These are phyloP conservation scores for Xylaria hypoxylon DNA, from an alignment of 2,329 filamentous ascomycete species.

Conservation along the genomic window DNA sequence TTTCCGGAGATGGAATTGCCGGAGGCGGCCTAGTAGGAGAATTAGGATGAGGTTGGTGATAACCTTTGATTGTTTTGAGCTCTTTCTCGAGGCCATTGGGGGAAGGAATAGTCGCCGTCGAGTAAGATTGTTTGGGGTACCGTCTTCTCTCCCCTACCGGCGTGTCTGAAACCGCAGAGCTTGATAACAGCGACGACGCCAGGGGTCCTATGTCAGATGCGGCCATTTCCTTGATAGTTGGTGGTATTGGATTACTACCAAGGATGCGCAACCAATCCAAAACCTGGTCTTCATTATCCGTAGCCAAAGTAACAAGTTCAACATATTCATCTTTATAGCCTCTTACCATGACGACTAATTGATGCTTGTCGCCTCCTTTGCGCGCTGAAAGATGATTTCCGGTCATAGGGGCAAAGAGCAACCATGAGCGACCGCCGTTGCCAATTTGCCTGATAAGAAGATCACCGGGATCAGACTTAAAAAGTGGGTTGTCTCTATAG, in stretches of 20 bases:
- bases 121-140: conserved; percentile 36
- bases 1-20: conserved; percentile 50
- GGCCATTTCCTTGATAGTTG: conserved; percentile 53
- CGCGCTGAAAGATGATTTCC: conserved; percentile 81
- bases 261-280: conserved; percentile 90
- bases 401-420: conserved; percentile 91
- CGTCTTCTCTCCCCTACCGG: conserved; percentile 56
- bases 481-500: conserved; percentile 81
- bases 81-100: conserved; percentile 42
- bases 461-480: conserved; percentile 77
- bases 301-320: conserved; percentile 81
- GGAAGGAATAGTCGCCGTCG: conserved; percentile 42
- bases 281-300: conserved; percentile 80
- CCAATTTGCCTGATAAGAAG: conserved; percentile 94
- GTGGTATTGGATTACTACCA: conserved; percentile 63
- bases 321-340: conserved; percentile 81
- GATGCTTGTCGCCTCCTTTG: conserved; percentile 74
- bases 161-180: conserved; percentile 49
- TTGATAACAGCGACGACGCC: conserved; percentile 37
- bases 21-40: conserved; percentile 48
- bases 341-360: conserved; percentile 89
- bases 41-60: conserved; percentile 50
- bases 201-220: conserved; percentile 45
- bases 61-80: conserved; percentile 52
- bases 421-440: conserved; percentile 76